Percentiles rank a stretch among this genome's conserved stretches.
Evolutionary conservation across 2,329 filamentous ascomycete species (phyloP).

Genomic region (Hypoxylon sp.): DNA sequence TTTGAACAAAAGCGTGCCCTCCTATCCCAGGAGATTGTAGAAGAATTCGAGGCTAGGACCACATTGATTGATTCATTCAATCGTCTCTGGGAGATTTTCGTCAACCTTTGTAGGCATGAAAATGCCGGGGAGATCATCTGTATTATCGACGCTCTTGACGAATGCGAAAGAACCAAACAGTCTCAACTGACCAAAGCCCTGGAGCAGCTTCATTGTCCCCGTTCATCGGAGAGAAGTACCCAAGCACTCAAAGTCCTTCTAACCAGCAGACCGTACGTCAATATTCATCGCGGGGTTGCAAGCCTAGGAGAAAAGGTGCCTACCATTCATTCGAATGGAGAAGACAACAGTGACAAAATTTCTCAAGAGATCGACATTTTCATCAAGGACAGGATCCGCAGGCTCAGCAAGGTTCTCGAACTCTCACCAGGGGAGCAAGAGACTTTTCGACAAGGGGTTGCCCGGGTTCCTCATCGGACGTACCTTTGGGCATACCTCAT

Average conservation of each 20-base stretch:
- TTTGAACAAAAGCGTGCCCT: conserved; percentile 48
- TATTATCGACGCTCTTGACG: conserved; percentile 59
- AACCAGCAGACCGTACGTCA: conserved; percentile 55
- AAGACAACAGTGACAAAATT: conserved; percentile 49
- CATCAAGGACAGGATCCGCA: conserved; percentile 45
- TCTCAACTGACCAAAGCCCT: conserved; percentile 46
- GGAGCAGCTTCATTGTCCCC: conserved; percentile 43
- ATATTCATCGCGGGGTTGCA: conserved; percentile 47
- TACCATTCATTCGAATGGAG: conserved; percentile 52
- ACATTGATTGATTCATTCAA: conserved; percentile 37
- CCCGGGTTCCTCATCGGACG: conserved; percentile 40
- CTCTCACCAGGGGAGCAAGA: conserved; percentile 10
- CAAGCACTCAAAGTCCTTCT: conserved; percentile 55
- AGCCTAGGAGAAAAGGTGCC: conserved; percentile 39
- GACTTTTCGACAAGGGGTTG: conserved; percentile 32
- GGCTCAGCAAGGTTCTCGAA: conserved; percentile 9
- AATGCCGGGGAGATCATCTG: conserved; percentile 47
- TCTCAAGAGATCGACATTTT: conserved; percentile 51
- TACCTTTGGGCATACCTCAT: conserved; percentile 48
- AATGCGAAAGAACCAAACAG: conserved; percentile 51
- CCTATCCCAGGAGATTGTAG: conserved; percentile 42
- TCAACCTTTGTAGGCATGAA: conserved; percentile 29
- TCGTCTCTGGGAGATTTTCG: conserved; percentile 53
- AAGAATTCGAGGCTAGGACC: conserved; percentile 38
- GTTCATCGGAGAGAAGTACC: background rate